phyloP scores from a whole-genome alignment of 306 rosid species.

The Begonia masoniana region DNA sequence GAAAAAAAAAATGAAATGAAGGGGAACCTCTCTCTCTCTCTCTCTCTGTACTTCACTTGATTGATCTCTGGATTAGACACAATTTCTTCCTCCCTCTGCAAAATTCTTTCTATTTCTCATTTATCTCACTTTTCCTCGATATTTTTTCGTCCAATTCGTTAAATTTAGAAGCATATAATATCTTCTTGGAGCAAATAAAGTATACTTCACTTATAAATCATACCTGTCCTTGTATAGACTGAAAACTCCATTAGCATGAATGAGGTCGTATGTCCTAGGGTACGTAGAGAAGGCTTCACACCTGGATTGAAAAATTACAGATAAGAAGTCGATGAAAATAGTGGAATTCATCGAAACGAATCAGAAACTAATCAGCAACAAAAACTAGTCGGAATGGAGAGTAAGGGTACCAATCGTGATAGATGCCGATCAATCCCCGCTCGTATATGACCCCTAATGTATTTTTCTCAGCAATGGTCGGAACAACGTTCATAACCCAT shows the following conservation, averaged over 20 bases:
- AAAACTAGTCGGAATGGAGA: not conserved
- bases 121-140: no score
- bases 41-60: no score
- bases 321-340: not conserved
- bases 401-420: conserved; percentile 66
- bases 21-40: no score
- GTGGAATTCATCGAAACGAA: not conserved
- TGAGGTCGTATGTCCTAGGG: conserved; percentile 95
- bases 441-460: conserved; percentile 62
- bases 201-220: no score
- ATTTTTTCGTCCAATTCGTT: not conserved
- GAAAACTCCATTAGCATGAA: conserved; percentile 68
- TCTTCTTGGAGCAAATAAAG: not conserved
- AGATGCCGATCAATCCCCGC: conserved; percentile 79
- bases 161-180: conserved; percentile 12
- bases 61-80: no score
- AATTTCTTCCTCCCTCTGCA: no score
- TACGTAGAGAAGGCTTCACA: conserved; percentile 87
- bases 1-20: no score
- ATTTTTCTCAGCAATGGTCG: conserved; percentile 60
- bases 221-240: conserved; percentile 66
- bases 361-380: not conserved
- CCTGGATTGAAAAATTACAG: no score
- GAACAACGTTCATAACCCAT: conserved; percentile 91
- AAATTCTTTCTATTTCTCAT: no score